A percentile compares a stretch with the other conserved stretches of the same genome.
phyloP scores from a whole-genome alignment of 1,284 basidiomycete species.

The Stygiomarasmius scandens region DNA sequence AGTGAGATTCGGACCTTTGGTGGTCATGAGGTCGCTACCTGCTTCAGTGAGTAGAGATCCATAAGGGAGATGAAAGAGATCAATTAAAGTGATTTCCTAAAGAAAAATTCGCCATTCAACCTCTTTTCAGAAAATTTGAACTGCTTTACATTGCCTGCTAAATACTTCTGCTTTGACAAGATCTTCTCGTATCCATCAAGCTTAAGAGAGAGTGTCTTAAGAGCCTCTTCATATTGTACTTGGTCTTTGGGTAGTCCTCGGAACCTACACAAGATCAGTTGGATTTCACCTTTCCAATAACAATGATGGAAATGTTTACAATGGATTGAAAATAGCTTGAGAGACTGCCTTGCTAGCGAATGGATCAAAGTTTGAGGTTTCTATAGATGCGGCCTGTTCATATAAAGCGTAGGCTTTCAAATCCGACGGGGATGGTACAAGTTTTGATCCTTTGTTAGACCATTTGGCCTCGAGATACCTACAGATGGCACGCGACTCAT shows the following conservation, averaged over 20 bases:
- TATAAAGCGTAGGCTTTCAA: conserved; percentile 21
- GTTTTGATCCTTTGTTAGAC: conserved; percentile 29
- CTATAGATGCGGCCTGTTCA: conserved; percentile 13
- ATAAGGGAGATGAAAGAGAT: conserved; percentile 38
- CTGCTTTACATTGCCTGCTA: conserved; percentile 52
- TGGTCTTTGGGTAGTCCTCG: conserved; percentile 29
- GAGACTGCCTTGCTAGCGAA: conserved; percentile 31
- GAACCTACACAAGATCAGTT: too few species aligned
- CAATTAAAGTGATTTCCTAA: conserved; percentile 37
- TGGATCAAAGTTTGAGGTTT: conserved; percentile 12
- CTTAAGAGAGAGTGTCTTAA: conserved; percentile 36
- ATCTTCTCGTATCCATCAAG: conserved; percentile 56
- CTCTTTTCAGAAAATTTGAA: too few species aligned
- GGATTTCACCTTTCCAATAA: too few species aligned
- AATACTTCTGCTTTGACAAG: conserved; percentile 51
- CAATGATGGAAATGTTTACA: too few species aligned
- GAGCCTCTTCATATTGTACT: conserved; percentile 32
- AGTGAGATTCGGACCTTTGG: conserved; percentile 32
- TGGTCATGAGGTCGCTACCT: conserved; percentile 29
- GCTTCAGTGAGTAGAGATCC: conserved; percentile 26
- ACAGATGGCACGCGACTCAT: conserved; percentile 37
- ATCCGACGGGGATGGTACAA: conserved; percentile 34
- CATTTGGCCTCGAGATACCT: conserved; percentile 34
- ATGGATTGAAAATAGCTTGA: conserved; percentile 56
- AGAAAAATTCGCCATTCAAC: not conserved